Conservation (phyloP, 805 yeast species). For the Yarrowia alimentaria region DNA sequence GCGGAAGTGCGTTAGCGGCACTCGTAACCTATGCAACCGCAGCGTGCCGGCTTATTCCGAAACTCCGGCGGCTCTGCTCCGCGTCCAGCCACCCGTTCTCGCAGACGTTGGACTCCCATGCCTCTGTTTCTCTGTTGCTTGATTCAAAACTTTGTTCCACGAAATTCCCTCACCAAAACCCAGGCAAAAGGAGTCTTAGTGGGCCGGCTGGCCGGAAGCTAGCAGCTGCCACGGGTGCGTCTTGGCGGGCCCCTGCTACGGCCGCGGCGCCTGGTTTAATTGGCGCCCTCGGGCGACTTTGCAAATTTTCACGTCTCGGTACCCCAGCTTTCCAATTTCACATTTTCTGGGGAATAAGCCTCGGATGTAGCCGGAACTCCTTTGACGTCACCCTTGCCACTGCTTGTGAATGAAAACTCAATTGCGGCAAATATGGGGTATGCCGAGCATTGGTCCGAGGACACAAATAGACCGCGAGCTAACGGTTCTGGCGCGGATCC, state of each 20-base stretch:
- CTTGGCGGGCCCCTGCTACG: too few species aligned
- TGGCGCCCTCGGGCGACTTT: too few species aligned
- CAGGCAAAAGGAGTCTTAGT: conserved; percentile 1
- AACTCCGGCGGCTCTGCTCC: conserved; percentile 10
- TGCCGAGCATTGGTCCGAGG: conserved; percentile 21
- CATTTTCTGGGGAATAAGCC: conserved; percentile 29
- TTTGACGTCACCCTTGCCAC: conserved; percentile 23
- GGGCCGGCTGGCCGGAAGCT: too few species aligned
- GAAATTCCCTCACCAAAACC: conserved; percentile 23
- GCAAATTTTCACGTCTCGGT: conserved; percentile 14
- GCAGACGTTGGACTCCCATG: too few species aligned
- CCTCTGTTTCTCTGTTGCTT: conserved; percentile 24
- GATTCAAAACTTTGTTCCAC: conserved; percentile 24
- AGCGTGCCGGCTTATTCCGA: conserved; percentile 9
- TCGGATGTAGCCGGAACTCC: conserved; percentile 26
- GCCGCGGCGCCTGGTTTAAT: too few species aligned
- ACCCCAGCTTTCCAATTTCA: conserved; percentile 28
- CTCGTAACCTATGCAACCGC: too few species aligned
- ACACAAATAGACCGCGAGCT: not conserved
- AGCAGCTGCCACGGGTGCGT: too few species aligned
- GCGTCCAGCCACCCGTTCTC: too few species aligned
- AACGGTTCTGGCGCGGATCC: too few species aligned
- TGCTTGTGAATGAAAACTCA: conserved; percentile 25
- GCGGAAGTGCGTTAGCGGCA: too few species aligned
- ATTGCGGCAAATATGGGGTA: conserved; percentile 21